phyloP scores from a whole-genome alignment of 305 asterid species.

The Salvia sclarea region DNA sequence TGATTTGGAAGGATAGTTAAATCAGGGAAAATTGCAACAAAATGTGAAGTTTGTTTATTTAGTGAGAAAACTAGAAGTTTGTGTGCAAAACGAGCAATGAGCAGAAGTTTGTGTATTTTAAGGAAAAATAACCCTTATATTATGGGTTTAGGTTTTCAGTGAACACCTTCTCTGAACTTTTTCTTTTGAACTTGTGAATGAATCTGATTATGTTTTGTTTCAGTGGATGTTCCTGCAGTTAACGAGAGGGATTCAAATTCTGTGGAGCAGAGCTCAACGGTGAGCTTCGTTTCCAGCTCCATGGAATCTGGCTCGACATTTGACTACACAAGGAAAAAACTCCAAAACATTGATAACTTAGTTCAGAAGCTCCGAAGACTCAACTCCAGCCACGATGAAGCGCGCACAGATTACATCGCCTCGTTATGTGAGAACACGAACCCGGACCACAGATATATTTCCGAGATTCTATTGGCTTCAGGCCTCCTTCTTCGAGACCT shows the following conservation, averaged over 20 bases:
- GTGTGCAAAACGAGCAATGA: too few relatives aligned
- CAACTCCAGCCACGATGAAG: conserved; percentile 93
- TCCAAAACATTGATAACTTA: conserved; percentile 71
- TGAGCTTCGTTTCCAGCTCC: conserved; percentile 31
- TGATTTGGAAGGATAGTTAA: too few relatives aligned
- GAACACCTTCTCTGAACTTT: neutral
- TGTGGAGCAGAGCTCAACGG: conserved; percentile 34
- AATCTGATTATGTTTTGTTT: conserved; percentile 27
- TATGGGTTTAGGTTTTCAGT: too few relatives aligned
- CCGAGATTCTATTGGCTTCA: conserved; percentile 87
- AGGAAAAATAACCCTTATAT: too few relatives aligned
- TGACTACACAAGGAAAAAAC: conserved; percentile 58
- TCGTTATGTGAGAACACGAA: conserved; percentile 77
- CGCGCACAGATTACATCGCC: conserved; percentile 83
- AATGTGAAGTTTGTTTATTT: too few relatives aligned
- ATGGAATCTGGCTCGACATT: conserved; percentile 39
- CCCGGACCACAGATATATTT: conserved; percentile 80
- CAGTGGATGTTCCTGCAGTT: conserved; percentile 46
- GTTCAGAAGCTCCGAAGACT: conserved; percentile 80
- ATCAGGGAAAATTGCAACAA: too few relatives aligned
- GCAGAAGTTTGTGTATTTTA: too few relatives aligned
- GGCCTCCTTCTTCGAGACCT: conserved; percentile 92
- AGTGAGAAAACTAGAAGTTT: too few relatives aligned
- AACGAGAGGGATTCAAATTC: conserved; percentile 32
- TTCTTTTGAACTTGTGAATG: neutral